Evolutionary conservation across 176 grass and related monocot genomes (phyloP).

Genomic region (Rhynchospora breviuscula): DNA sequence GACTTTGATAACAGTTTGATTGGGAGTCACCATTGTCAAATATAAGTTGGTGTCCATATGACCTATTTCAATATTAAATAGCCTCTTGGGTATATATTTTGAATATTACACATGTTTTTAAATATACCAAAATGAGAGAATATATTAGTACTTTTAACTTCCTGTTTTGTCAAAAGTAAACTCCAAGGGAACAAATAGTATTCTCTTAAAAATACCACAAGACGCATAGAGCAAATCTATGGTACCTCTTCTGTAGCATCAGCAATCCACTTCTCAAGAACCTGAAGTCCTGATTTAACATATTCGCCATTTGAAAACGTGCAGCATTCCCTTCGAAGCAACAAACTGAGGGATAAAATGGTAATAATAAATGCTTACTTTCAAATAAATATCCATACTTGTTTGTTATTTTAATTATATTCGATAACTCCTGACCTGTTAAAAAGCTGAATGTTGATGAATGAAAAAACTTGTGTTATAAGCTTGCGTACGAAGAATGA

Average conservation of each 20-base stretch:
- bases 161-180: background rate
- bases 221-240: background rate
- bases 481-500: constrained; percentile 88
- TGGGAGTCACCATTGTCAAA: no score
- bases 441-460: constrained; percentile 87
- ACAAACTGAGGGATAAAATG: constrained; percentile 38
- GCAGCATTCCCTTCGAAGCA: constrained; percentile 83
- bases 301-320: constrained; percentile 95
- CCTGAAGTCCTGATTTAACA: constrained; percentile 76
- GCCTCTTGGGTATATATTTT: background rate
- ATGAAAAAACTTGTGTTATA: constrained; percentile 86
- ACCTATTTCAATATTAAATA: no score
- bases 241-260: constrained; percentile 65
- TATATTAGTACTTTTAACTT: constrained; percentile 22
- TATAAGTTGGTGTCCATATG: no score
- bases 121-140: background rate
- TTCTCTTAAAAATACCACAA: background rate
- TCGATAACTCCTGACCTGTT: constrained; percentile 48
- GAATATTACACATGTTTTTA: background rate
- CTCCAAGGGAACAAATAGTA: background rate
- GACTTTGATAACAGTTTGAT: no score
- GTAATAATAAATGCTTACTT: constrained; percentile 25
- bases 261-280: constrained; percentile 85
- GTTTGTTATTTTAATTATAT: constrained; percentile 12
- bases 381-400: constrained; percentile 7